Evolutionary conservation across 1,284 basidiomycete genomes (phyloP).

Genomic region (Amylostereum areolatum): DNA sequence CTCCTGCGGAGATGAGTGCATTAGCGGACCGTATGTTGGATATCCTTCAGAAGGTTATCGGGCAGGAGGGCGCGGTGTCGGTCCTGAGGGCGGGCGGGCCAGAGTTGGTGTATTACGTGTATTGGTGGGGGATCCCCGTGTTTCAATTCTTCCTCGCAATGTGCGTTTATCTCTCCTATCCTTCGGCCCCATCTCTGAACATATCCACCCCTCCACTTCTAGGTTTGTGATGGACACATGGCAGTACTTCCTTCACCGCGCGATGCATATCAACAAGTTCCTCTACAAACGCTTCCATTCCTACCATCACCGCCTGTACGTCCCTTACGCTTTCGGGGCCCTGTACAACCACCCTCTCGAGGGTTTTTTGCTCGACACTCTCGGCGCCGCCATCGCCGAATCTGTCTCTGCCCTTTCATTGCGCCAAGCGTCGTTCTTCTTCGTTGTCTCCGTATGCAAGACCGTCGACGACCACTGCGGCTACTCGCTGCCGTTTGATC

Average conservation of each 20-base stretch:
- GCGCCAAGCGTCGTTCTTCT: conserved; percentile 84
- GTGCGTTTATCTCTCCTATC: conserved; percentile 45
- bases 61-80: conserved; percentile 20
- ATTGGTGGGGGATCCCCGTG: conserved; percentile 93
- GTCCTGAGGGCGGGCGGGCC: conserved; percentile 42
- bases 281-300: conserved; percentile 93
- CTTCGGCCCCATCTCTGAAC: conserved; percentile 2
- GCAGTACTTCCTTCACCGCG: conserved; percentile 96
- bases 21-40: conserved; percentile 37
- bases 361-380: conserved; percentile 85
- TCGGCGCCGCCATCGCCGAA: conserved; percentile 81
- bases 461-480: conserved; percentile 99
- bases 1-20: conserved; percentile 37
- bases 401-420: conserved; percentile 64
- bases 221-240: conserved; percentile 97
- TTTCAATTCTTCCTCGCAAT: conserved; percentile 78
- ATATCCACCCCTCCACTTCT: conserved; percentile 8
- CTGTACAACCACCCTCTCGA: conserved; percentile 98
- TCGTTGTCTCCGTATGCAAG: conserved; percentile 83
- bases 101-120: conserved; percentile 60
- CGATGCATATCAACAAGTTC: conserved; percentile 87
- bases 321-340: conserved; percentile 95
- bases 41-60: conserved; percentile 36
- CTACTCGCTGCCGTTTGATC: conserved; percentile 85
- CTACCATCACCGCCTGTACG: conserved; percentile 94